Conservation (phyloP, 164 flowering plant species). For the Tinospora cordifolia region DNA sequence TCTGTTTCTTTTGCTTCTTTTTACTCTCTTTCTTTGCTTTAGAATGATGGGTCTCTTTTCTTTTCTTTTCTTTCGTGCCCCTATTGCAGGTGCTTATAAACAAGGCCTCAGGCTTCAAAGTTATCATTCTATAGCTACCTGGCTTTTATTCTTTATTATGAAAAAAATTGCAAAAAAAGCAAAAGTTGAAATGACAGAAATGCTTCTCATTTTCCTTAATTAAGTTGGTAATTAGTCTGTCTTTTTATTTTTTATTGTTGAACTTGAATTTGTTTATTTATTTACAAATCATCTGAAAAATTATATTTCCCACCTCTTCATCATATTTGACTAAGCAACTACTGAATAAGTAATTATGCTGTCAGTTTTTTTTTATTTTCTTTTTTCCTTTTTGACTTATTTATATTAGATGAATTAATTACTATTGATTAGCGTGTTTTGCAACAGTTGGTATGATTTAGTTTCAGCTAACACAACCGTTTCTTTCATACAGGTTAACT, state of each 20-base stretch:
- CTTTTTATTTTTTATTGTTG: constrained; percentile 18
- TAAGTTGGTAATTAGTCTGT: neutral
- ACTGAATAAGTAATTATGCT: neutral
- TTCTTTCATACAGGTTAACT: neutral
- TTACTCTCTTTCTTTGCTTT: constrained; percentile 14
- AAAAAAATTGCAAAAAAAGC: constrained; percentile 9
- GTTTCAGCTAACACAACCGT: constrained; percentile 3
- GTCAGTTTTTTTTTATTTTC: too few species aligned
- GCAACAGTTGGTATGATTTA: neutral
- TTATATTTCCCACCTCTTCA: too few species aligned
- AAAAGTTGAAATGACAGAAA: constrained; percentile 25
- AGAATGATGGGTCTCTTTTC: constrained; percentile 19
- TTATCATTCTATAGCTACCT: constrained; percentile 14
- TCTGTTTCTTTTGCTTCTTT: constrained; percentile 8
- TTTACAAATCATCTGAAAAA: too few species aligned
- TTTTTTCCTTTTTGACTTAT: neutral
- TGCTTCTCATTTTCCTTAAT: constrained; percentile 15
- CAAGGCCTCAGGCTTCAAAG: constrained; percentile 27
- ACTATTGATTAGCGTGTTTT: neutral
- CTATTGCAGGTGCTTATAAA: constrained; percentile 23
- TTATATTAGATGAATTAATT: neutral
- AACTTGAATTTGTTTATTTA: too few species aligned
- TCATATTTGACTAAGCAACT: constrained; percentile 3
- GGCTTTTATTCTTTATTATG: constrained; percentile 23
- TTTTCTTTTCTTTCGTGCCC: constrained; percentile 14